These are phyloP conservation scores for Fusarium goolgardi DNA, from an alignment of 2,329 filamentous ascomycete species.

Conservation along the genomic window DNA sequence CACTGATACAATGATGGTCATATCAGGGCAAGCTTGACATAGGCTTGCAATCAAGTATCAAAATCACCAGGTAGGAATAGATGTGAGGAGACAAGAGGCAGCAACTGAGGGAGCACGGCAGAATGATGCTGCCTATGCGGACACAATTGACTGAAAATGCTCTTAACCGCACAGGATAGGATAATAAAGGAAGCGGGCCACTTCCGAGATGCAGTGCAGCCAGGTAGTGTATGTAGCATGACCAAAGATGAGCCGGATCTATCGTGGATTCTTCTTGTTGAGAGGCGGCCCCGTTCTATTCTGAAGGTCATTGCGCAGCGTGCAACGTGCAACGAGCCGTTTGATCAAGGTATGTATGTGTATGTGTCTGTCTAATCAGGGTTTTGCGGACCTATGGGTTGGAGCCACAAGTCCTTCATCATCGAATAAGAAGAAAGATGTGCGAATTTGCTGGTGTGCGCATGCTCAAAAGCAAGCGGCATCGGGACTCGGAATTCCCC, in stretches of 20 bases:
- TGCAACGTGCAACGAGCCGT: slow-evolving; percentile 10
- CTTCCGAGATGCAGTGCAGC: not conserved
- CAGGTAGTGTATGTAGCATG: slow-evolving; percentile 11
- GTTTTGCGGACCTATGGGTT: slow-evolving; percentile 14
- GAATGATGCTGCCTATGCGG: slow-evolving; percentile 3
- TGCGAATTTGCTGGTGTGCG: slow-evolving; percentile 34
- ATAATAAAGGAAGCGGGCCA: slow-evolving; percentile 6
- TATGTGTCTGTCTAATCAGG: slow-evolving; percentile 32
- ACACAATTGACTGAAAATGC: slow-evolving; percentile 8
- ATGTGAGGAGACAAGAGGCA: slow-evolving; percentile 25
- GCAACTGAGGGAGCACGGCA: slow-evolving; percentile 17
- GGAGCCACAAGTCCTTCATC: slow-evolving; percentile 15
- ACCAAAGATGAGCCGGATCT: slow-evolving; percentile 9
- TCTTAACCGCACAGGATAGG: slow-evolving; percentile 12
- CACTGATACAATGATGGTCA: slow-evolving; percentile 4
- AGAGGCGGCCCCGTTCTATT: not conserved
- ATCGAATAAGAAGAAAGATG: slow-evolving; percentile 32
- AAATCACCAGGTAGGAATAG: not conserved
- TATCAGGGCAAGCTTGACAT: not conserved
- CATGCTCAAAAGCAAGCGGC: slow-evolving; percentile 9
- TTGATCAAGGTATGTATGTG: slow-evolving; percentile 15
- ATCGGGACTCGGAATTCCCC: not conserved
- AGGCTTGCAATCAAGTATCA: not conserved
- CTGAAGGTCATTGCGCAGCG: slow-evolving; percentile 4
- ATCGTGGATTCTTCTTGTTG: slow-evolving; percentile 16